Percentiles rank a stretch among this genome's conserved stretches.
Conservation (phyloP, 495 filamentous ascomycete species). For the Delitschia confertaspora region DNA sequence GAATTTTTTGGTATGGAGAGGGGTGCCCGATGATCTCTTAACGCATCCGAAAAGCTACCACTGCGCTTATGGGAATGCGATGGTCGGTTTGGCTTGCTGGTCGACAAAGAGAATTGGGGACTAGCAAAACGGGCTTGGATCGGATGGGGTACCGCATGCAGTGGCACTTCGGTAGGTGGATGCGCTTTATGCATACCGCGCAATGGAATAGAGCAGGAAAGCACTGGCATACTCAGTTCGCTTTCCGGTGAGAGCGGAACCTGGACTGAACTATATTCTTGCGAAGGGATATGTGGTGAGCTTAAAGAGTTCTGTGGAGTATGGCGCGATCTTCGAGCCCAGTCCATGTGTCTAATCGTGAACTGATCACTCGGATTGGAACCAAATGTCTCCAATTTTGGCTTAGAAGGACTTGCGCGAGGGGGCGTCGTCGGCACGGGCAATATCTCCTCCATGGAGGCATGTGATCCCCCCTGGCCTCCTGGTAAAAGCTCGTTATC, state of each 20-base stretch:
- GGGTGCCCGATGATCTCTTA: conserved; percentile 62
- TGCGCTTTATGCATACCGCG: conserved; percentile 23
- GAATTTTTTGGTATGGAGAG: conserved; percentile 43
- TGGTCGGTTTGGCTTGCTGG: conserved; percentile 24
- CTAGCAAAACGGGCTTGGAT: conserved; percentile 14
- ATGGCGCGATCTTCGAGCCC: conserved; percentile 23
- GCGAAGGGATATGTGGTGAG: conserved; percentile 25
- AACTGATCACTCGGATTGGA: conserved; percentile 27
- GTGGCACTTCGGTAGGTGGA: conserved; percentile 22
- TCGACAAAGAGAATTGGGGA: conserved; percentile 13
- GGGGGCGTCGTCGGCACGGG: conserved; percentile 35
- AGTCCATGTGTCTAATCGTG: conserved; percentile 26
- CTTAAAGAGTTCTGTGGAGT: conserved; percentile 26
- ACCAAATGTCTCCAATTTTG: conserved; percentile 22
- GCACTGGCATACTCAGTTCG: conserved; percentile 54
- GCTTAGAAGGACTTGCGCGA: conserved; percentile 5
- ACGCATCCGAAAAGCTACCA: conserved; percentile 77
- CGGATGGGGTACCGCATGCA: conserved; percentile 27
- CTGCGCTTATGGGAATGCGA: conserved; percentile 58
- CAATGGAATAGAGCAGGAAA: conserved; percentile 76
- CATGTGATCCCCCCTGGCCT: conserved; percentile 36
- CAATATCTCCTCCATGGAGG: conserved; percentile 7
- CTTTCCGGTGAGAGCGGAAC: conserved; percentile 35
- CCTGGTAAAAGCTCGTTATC: conserved; percentile 71
- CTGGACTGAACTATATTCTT: conserved; percentile 14